Evolutionary conservation across 495 filamentous ascomycete species (phyloP).

Genomic region (Penicillium canescens): DNA sequence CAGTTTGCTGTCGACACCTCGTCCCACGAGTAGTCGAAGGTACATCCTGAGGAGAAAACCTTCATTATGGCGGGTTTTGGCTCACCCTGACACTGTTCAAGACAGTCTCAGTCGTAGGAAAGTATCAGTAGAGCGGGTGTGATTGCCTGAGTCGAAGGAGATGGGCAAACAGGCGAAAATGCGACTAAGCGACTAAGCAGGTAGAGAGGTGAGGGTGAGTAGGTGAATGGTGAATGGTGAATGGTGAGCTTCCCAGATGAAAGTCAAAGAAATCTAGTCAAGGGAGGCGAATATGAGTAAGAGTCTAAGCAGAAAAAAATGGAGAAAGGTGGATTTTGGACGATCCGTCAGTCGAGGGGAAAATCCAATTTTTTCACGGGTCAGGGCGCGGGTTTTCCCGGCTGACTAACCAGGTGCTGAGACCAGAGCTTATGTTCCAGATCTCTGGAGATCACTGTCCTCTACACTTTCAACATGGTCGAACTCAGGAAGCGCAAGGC

Average conservation of each 20-base stretch:
- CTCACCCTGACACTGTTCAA: neutral
- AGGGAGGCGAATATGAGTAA: constrained; percentile 7
- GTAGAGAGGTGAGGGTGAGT: neutral
- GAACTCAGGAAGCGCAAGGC: constrained; percentile 80
- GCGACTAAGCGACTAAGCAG: neutral
- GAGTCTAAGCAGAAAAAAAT: neutral
- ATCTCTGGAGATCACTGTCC: neutral
- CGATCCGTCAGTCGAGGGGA: constrained; percentile 16
- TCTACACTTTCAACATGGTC: constrained; percentile 38
- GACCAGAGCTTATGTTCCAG: neutral
- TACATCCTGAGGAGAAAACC: constrained; percentile 84
- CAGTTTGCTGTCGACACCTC: constrained; percentile 99
- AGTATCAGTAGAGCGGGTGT: neutral
- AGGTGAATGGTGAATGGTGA: neutral
- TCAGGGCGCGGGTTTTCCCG: constrained; percentile 30
- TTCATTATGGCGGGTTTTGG: constrained; percentile 62
- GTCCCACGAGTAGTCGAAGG: constrained; percentile 96
- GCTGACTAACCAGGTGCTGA: constrained; percentile 3
- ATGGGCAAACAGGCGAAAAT: neutral
- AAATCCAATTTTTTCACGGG: constrained; percentile 23
- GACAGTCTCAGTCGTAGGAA: neutral
- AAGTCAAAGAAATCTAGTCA: neutral
- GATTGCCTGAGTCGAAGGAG: neutral
- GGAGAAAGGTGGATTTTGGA: constrained; percentile 18
- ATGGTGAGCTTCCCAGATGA: neutral